Percentiles rank a stretch among this genome's conserved stretches.
Evolutionary conservation across 2,329 filamentous ascomycete genomes (phyloP).

Genomic region (Gnomoniopsis sp.): DNA sequence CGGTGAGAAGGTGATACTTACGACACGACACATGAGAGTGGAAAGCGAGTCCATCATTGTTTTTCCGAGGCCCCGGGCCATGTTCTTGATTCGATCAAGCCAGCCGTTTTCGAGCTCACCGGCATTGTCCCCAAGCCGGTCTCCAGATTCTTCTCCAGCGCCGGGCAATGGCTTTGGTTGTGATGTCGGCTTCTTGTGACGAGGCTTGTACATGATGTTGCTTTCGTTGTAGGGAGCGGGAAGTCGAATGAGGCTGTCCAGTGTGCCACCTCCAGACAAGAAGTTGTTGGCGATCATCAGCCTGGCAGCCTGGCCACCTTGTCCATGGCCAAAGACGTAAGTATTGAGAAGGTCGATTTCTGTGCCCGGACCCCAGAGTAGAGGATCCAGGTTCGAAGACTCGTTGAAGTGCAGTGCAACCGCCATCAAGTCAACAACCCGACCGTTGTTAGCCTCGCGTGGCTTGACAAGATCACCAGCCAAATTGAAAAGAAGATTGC

Average conservation of each 20-base stretch:
- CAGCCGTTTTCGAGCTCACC: not conserved
- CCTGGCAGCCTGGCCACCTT: constrained; percentile 3
- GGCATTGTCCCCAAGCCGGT: not conserved
- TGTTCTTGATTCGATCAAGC: not conserved
- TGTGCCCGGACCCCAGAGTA: not conserved
- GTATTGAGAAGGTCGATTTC: not conserved
- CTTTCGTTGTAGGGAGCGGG: not conserved
- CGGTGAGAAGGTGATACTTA: not conserved
- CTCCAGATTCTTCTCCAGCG: not conserved
- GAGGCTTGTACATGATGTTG: not conserved
- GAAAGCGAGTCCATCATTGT: not conserved
- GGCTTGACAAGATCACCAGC: not conserved
- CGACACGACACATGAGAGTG: not conserved
- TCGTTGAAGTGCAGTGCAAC: not conserved
- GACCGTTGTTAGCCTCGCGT: not conserved
- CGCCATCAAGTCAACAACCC: not conserved
- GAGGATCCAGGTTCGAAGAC: not conserved
- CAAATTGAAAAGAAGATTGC: not conserved
- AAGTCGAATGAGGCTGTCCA: not conserved
- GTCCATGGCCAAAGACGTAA: constrained; percentile 12
- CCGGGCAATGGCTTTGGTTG: not conserved
- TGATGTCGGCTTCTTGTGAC: not conserved
- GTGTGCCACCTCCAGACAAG: not conserved
- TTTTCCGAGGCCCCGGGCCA: not conserved
- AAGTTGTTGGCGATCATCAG: not conserved